Conservation (phyloP, 2,329 filamentous ascomycete species). For the Sclerotinia trifoliorum region DNA sequence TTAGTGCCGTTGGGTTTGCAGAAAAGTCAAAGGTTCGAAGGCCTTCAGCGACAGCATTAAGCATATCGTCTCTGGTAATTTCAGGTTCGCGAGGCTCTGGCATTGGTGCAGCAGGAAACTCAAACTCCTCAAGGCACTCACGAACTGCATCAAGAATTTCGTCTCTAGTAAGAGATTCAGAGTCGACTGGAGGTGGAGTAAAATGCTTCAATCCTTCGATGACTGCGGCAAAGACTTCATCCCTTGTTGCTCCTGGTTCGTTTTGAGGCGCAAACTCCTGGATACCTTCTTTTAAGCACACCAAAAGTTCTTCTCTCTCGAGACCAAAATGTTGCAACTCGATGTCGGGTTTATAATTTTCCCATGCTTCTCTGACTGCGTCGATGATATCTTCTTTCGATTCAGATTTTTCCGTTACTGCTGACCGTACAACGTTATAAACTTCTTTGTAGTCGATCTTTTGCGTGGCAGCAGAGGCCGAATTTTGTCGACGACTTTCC, state of each 20-base stretch:
- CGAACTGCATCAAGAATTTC: constrained; percentile 82
- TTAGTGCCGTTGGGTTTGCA: constrained; percentile 32
- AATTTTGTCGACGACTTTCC: constrained; percentile 69
- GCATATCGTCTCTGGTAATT: constrained; percentile 61
- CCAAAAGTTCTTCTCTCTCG: constrained; percentile 84
- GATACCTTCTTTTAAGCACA: constrained; percentile 82
- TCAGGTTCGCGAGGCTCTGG: constrained; percentile 54
- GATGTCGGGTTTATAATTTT: constrained; percentile 91
- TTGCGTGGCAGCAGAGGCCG: constrained; percentile 61
- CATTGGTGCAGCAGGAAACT: constrained; percentile 65
- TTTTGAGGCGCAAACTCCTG: constrained; percentile 62
- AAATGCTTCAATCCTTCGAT: constrained; percentile 84
- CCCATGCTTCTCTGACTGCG: constrained; percentile 87
- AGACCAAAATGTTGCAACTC: constrained; percentile 86
- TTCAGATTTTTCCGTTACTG: constrained; percentile 56
- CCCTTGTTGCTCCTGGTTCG: constrained; percentile 64
- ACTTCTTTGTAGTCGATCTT: constrained; percentile 75
- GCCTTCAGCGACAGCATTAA: constrained; percentile 62
- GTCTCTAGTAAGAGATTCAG: constrained; percentile 71
- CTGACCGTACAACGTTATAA: constrained; percentile 78
- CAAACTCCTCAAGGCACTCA: constrained; percentile 83
- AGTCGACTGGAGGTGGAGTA: constrained; percentile 68
- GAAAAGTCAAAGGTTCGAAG: constrained; percentile 52
- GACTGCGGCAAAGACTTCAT: constrained; percentile 82
- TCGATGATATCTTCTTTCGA: constrained; percentile 80